Evolutionary conservation across 305 asterid genomes (phyloP).

Genomic region (Ilex paraguariensis): DNA sequence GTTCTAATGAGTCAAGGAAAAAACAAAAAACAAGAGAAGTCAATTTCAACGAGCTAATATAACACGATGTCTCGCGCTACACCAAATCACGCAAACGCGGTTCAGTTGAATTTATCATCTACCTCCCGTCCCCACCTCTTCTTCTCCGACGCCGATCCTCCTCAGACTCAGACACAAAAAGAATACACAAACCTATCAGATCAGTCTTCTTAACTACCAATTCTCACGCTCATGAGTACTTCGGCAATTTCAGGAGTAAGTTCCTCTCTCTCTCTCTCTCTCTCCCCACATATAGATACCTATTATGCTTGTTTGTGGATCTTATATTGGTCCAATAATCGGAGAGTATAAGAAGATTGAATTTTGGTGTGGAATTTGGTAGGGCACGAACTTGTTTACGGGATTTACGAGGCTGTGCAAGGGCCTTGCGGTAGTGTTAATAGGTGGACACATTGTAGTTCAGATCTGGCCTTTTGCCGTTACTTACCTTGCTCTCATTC

Average conservation of each 20-base stretch:
- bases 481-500: conserved; percentile 87
- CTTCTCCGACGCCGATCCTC: not conserved
- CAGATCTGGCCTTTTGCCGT: conserved; percentile 68
- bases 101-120: too few relatives aligned
- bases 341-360: not conserved
- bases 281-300: not conserved
- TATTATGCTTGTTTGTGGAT: not conserved
- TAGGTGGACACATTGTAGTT: conserved; percentile 74
- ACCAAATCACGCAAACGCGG: too few relatives aligned
- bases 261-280: not conserved
- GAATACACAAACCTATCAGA: not conserved
- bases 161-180: not conserved
- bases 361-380: not conserved
- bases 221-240: not conserved
- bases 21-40: too few relatives aligned
- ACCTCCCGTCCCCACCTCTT: not conserved
- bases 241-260: not conserved
- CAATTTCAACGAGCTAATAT: too few relatives aligned
- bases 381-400: conserved; percentile 20
- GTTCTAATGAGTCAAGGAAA: too few relatives aligned
- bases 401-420: conserved; percentile 91
- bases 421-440: conserved; percentile 74
- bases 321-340: not conserved
- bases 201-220: not conserved
- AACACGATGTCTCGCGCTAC: too few relatives aligned